These are phyloP conservation scores for Crepidotus variabilis DNA, from an alignment of 768 basidiomycete genomes.

Conservation along the genomic window DNA sequence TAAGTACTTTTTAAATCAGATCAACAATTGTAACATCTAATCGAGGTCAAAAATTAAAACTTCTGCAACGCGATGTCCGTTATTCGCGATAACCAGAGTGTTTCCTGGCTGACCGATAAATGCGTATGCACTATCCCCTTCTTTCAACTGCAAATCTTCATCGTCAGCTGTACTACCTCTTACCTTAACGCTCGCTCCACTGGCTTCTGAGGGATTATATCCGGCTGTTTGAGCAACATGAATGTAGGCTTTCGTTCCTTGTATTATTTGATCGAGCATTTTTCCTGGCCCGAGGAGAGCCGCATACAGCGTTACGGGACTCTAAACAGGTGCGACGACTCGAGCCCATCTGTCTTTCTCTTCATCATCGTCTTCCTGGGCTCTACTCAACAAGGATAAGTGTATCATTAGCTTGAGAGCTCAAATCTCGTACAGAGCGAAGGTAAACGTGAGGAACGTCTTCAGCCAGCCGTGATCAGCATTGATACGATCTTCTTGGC, in stretches of 20 bases:
- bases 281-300: constrained; percentile 59
- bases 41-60: constrained; percentile 80
- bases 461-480: too few relatives aligned
- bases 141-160: constrained; percentile 51
- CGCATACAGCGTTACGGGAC: constrained; percentile 67
- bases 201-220: constrained; percentile 57
- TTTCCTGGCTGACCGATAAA: constrained; percentile 40
- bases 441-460: too few relatives aligned
- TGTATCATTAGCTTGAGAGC: too few relatives aligned
- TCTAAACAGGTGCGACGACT: constrained; percentile 82
- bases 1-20: too few relatives aligned
- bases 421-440: too few relatives aligned
- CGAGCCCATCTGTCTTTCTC: constrained; percentile 54
- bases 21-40: too few relatives aligned
- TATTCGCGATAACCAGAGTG: constrained; percentile 50
- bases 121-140: constrained; percentile 58
- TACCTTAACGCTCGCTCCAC: constrained; percentile 58
- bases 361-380: too few relatives aligned
- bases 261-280: constrained; percentile 50
- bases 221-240: constrained; percentile 86
- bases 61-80: constrained; percentile 65
- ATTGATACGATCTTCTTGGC: too few relatives aligned
- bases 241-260: constrained; percentile 65
- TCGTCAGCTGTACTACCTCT: constrained; percentile 29
- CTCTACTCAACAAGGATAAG: too few relatives aligned